Evolutionary conservation across 305 asterid species (phyloP).

Genomic region (Plantago lanceolata): DNA sequence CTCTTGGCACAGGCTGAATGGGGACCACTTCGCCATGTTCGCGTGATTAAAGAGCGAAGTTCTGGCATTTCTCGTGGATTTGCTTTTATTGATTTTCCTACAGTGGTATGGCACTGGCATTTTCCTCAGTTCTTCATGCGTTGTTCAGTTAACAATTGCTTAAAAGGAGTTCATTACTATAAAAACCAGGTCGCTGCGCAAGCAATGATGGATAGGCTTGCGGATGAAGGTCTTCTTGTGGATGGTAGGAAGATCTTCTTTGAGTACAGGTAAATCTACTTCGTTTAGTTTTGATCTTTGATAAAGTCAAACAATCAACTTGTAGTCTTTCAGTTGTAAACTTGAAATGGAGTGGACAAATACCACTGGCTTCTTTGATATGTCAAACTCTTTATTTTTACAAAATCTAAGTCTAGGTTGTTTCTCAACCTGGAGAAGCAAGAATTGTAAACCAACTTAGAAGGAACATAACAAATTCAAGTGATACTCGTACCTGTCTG

Average conservation of each 20-base stretch:
- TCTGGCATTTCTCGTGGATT: constrained; percentile 95
- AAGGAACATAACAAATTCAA: neutral
- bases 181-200: constrained; percentile 72
- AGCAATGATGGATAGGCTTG: constrained; percentile 90
- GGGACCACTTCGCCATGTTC: constrained; percentile 98
- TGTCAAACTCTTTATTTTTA: neutral
- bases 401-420: neutral
- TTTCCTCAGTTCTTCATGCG: constrained; percentile 10
- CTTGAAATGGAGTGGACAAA: neutral
- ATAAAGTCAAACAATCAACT: neutral
- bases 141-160: constrained; percentile 10
- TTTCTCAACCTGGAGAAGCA: neutral
- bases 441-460: neutral
- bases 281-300: constrained; percentile 4
- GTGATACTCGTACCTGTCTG: neutral
- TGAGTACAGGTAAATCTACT: constrained; percentile 70
- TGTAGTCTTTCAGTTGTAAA: neutral
- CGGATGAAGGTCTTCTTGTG: constrained; percentile 79
- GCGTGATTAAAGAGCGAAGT: constrained; percentile 89
- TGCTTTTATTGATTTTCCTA: constrained; percentile 94
- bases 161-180: constrained; percentile 20
- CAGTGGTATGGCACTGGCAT: constrained; percentile 58
- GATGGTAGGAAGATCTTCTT: constrained; percentile 89
- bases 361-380: neutral
- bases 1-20: constrained; percentile 69